Conservation (phyloP, 305 asterid species). For the Fraxinus dipetala region DNA sequence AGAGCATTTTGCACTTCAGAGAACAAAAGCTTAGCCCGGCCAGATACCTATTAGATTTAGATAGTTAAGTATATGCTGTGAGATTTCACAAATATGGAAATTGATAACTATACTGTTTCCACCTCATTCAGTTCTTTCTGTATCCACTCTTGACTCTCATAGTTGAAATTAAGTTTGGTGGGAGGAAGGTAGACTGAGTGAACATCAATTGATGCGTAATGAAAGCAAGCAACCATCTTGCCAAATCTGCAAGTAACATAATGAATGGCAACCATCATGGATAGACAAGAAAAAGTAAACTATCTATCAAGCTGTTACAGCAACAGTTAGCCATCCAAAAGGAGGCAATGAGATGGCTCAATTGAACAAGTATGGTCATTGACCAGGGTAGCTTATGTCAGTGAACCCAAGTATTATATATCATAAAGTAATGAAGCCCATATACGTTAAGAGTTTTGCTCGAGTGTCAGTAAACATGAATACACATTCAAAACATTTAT, state of each 20-base stretch:
- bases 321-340: conserved; percentile 17
- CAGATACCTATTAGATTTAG: conserved; percentile 57
- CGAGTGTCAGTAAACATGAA: conserved; percentile 4
- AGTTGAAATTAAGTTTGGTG: conserved; percentile 71
- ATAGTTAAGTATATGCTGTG: conserved; percentile 15
- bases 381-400: not conserved
- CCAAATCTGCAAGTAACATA: conserved; percentile 64
- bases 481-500: conserved; percentile 8
- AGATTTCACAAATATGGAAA: conserved; percentile 23
- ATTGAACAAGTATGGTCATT: conserved; percentile 1
- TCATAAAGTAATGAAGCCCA: conserved; percentile 5
- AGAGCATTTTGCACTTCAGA: conserved; percentile 74
- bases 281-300: not conserved
- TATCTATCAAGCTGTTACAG: conserved; percentile 6
- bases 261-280: conserved; percentile 17
- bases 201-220: conserved; percentile 96
- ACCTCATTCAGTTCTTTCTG: conserved; percentile 76
- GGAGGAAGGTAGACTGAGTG: conserved; percentile 95
- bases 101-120: conserved; percentile 16
- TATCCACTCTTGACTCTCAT: conserved; percentile 82
- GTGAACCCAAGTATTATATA: conserved; percentile 14
- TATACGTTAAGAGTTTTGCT: not conserved
- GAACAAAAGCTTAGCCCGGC: conserved; percentile 77
- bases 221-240: conserved; percentile 97
- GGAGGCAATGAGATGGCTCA: conserved; percentile 1